A percentile compares a stretch with the other conserved stretches of the same genome.
phyloP scores from a whole-genome alignment of 805 yeast species.

The Metschnikowia kofuensis region DNA sequence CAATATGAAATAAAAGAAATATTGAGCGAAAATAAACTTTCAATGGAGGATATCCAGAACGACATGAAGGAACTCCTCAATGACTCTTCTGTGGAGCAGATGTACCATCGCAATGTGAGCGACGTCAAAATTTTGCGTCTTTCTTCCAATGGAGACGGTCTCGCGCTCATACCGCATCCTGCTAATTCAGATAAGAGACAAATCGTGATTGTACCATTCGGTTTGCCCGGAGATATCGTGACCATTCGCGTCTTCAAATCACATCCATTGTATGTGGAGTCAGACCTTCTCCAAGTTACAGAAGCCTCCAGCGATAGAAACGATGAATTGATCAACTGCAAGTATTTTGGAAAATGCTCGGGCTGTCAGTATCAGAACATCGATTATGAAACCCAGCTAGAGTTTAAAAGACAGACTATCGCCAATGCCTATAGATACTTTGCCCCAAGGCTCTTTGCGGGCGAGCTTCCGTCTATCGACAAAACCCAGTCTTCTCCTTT shows the following conservation, averaged over 20 bases:
- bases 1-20: constrained; percentile 68
- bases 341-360: constrained; percentile 88
- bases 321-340: constrained; percentile 63
- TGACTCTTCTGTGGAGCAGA: constrained; percentile 44
- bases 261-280: constrained; percentile 68
- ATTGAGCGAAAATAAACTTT: constrained; percentile 40
- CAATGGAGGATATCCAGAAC: constrained; percentile 46
- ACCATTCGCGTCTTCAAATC: constrained; percentile 71
- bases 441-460: constrained; percentile 51
- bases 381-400: constrained; percentile 68
- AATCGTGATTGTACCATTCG: constrained; percentile 80
- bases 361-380: constrained; percentile 93
- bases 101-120: constrained; percentile 56
- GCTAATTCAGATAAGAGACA: constrained; percentile 43
- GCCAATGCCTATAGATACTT: constrained; percentile 77
- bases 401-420: constrained; percentile 70
- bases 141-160: constrained; percentile 84
- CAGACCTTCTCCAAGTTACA: constrained; percentile 62
- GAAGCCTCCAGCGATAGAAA: constrained; percentile 38
- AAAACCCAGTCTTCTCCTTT: constrained; percentile 75
- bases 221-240: constrained; percentile 81
- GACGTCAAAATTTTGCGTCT: constrained; percentile 57
- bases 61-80: constrained; percentile 67
- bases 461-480: constrained; percentile 56
- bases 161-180: constrained; percentile 68